Base-by-base conservation (phyloP, 352 stramenopile species). In the Pythium periplocum region DNA sequence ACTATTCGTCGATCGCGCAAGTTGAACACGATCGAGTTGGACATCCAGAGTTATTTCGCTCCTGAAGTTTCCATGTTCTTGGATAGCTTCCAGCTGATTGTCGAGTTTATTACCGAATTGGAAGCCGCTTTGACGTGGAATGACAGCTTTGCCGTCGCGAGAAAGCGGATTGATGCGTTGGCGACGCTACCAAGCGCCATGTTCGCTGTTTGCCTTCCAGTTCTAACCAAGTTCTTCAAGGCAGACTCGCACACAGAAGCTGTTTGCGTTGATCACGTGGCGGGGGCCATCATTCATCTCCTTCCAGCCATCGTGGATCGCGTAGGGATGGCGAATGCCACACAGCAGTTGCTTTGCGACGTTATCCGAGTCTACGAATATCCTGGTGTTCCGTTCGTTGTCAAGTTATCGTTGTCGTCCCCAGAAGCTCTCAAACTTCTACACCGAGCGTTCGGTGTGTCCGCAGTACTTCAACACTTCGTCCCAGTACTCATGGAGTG, bases 401-500 rank as follows among this genome's bases (percentile, higher is more conserved):
- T 75, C 3, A 71, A 76, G 55, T 55, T 78, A 4, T 86, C 64
- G 30, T 51, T 93, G 4, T 57, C 58, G 0, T 62, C 76, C 1
- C 80, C 83, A 1, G 72, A 75, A 3, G 73, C 86, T 0, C 42
- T 93, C 30, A 70, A 66, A 45, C 39, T 34, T 1, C 12, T 70
- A 2, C 30, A 37, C 9, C 40, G 26, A 4, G 46, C 49, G 12
- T 90, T 90, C 56, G 80, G 83, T 34, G 57, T 55, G 2, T 40
- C 58, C 32, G 61, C 57, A 11, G 64, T 91, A 5, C 51, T 91
- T 4, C 60, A 75, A 38, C 68, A 62, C 43, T 75, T 91, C 51
- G 42, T 91, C 5, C 83, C 80, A 4, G 65, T 87, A 2, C 44
- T 93, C 1, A 36, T 87, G 2, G 83, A 91, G 42, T 93, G 83